A percentile compares a stretch with the other conserved stretches of the same genome.
phyloP scores from a whole-genome alignment of 2,329 filamentous ascomycete species.

The Arthrocladium fulminans region DNA sequence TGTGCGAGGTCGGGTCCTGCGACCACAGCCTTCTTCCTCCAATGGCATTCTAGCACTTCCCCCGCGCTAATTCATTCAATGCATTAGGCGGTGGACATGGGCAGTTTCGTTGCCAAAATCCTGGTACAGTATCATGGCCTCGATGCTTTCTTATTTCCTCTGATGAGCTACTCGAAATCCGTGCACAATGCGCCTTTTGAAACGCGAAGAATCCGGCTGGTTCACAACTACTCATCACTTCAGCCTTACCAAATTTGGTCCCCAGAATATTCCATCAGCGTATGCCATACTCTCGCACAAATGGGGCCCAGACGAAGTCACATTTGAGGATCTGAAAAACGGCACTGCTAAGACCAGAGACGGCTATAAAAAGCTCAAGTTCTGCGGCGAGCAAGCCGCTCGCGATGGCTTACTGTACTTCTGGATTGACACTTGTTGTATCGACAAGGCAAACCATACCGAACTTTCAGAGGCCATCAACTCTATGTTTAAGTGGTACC shows the following conservation, averaged over 20 bases:
- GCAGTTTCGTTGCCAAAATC: too few species aligned
- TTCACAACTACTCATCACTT: too few species aligned
- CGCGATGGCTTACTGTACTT: slow-evolving; percentile 15
- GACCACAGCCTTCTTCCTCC: too few species aligned
- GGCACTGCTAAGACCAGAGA: neutral
- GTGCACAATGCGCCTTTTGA: slow-evolving; percentile 10
- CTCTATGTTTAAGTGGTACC: slow-evolving; percentile 23
- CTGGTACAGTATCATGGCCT: too few species aligned
- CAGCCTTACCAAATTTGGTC: neutral
- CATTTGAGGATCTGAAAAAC: slow-evolving; percentile 17
- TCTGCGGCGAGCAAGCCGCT: slow-evolving; percentile 9
- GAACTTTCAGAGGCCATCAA: slow-evolving; percentile 20
- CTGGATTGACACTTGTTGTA: slow-evolving; percentile 24
- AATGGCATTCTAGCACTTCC: too few species aligned
- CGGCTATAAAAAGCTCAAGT: slow-evolving; percentile 11
- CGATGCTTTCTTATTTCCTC: too few species aligned
- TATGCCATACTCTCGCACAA: slow-evolving; percentile 24
- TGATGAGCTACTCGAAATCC: neutral
- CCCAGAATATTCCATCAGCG: slow-evolving; percentile 7
- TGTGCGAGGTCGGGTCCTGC: too few species aligned
- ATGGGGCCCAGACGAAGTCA: slow-evolving; percentile 20
- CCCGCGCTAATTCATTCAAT: too few species aligned
- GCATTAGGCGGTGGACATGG: too few species aligned
- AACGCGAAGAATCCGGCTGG: neutral
- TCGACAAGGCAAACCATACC: slow-evolving; percentile 18